Conservation (phyloP, 2,329 filamentous ascomycete genomes). For the Neonectria sp. region DNA sequence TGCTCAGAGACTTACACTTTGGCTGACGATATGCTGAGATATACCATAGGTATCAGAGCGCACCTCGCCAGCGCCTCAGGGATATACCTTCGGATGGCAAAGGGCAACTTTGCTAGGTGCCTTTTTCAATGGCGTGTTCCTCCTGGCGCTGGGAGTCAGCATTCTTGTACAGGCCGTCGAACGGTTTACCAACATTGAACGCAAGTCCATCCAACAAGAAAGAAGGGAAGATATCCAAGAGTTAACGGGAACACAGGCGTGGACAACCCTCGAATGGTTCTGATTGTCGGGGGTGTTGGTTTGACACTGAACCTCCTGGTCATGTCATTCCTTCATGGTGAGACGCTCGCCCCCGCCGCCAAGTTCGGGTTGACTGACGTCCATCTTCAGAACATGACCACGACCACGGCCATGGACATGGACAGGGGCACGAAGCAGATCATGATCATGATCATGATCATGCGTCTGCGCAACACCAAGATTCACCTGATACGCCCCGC, state of each 20-base stretch:
- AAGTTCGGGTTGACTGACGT: constrained; percentile 15
- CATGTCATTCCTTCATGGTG: constrained; percentile 76
- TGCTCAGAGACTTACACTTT: not conserved
- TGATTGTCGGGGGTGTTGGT: constrained; percentile 79
- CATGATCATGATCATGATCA: constrained; percentile 55
- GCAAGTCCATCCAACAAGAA: constrained; percentile 54
- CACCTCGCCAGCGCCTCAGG: constrained; percentile 65
- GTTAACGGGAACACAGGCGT: constrained; percentile 62
- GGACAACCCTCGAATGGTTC: constrained; percentile 74
- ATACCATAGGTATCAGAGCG: constrained; percentile 68
- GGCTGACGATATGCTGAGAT: constrained; percentile 10
- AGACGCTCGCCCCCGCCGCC: constrained; percentile 26
- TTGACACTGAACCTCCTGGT: constrained; percentile 78
- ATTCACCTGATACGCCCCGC: constrained; percentile 21
- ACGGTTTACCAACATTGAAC: constrained; percentile 72
- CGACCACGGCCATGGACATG: constrained; percentile 52
- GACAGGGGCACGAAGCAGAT: constrained; percentile 52
- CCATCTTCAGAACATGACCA: constrained; percentile 53
- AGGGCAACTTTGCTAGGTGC: constrained; percentile 80
- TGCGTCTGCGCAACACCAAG: constrained; percentile 22
- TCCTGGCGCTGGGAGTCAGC: constrained; percentile 79
- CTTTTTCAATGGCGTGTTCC: constrained; percentile 86
- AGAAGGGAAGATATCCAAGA: constrained; percentile 14
- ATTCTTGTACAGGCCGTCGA: constrained; percentile 83
- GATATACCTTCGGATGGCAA: constrained; percentile 79